These are phyloP conservation scores for Malus hybrid DNA, from an alignment of 331 rosid genomes.

Conservation along the genomic window DNA sequence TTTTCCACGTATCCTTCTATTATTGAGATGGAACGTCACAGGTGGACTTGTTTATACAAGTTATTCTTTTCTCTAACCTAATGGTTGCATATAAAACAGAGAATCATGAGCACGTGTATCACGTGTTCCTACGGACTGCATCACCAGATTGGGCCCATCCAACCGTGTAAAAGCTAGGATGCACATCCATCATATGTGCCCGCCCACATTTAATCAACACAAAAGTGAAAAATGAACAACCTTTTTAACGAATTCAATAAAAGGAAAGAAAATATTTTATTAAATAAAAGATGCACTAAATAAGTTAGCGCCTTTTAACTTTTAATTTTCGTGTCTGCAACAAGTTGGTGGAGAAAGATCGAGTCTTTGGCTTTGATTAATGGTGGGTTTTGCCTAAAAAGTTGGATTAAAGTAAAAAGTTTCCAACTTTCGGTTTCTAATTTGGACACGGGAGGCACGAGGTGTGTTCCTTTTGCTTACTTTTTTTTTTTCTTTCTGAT, in stretches of 20 bases:
- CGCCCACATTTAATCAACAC: background rate
- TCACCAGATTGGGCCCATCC: background rate
- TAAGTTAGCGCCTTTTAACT: background rate
- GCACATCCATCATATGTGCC: too few relatives aligned
- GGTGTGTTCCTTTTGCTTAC: background rate
- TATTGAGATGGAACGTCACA: too few relatives aligned
- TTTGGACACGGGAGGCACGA: conserved; percentile 3
- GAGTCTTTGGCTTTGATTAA: background rate
- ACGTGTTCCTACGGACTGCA: too few relatives aligned
- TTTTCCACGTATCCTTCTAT: too few relatives aligned
- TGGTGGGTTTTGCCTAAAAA: background rate
- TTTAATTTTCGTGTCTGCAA: background rate
- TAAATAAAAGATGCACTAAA: background rate
- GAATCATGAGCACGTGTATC: too few relatives aligned
- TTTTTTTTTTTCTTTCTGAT: too few relatives aligned
- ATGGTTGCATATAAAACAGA: too few relatives aligned
- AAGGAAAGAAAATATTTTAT: background rate
- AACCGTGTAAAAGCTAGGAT: background rate
- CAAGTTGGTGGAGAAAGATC: background rate
- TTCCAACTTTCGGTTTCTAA: background rate
- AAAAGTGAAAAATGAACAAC: background rate
- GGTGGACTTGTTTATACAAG: too few relatives aligned
- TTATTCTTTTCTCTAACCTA: too few relatives aligned
- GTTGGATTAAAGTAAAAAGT: background rate
- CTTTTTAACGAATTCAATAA: background rate